Base-by-base conservation (phyloP, 257 asterid species). In the Nicotiana obtusifolia region DNA sequence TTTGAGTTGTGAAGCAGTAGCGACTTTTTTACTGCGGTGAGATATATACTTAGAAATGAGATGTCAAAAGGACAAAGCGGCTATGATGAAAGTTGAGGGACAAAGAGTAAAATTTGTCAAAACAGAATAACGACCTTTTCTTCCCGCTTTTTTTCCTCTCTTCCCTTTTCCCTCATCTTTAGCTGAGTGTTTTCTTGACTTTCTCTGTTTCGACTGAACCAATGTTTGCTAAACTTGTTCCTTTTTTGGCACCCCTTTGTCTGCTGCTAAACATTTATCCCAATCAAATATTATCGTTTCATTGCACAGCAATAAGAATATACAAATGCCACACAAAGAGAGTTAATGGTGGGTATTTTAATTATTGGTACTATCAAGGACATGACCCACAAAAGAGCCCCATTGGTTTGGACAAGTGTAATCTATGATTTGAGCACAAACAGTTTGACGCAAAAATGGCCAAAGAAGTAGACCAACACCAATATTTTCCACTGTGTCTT, bases 371-470 rank as follows among this genome's bases (percentile, higher is more conserved):
- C 26, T 49, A 75, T 44, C 7, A 73, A 47, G 41, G 79, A 67
- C 35, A 73, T 89, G 97, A 77, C 98, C 95, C 97, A 94, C 97
- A 81, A 52, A 26, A 75, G 57, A 86, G 88, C 88, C 86, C 90
- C 93, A 64, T 59, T 82, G 24, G 62, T 84, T 86, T 84, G 91
- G 90, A 85, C 88, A 86, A 84, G 89, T 90, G 91, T 88, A 87
- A 83, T 85, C 82, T 85, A 84, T 90, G 89, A 85, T 84, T 82
- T 91, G 93, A 61, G 84, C 84, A 82, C 85, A 64, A 89, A 84
- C 83, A 87, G 92, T 90, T 86, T 84, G 93, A 86, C 83, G 22
- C 30, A 80, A 79, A 92, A 88, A 84, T 87, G 88, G 85, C 88
- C 90, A 87, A 73, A 83, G 87, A 81, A 80, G 77, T 54, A 78